phyloP scores from a whole-genome alignment of 169 alveolate species.

The Cryptosporidium muris region DNA sequence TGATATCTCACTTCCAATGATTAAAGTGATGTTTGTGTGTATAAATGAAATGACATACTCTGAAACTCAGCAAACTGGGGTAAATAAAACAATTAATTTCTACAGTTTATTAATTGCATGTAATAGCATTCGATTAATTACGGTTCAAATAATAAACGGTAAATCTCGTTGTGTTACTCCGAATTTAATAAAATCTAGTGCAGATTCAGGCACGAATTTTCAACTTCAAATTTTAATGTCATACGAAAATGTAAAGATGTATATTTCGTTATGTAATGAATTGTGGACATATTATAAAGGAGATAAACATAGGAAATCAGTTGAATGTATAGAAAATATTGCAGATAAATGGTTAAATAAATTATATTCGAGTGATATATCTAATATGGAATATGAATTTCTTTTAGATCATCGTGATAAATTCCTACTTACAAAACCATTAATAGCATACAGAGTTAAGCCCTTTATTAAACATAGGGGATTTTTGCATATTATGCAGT shows the following conservation, averaged over 20 bases:
- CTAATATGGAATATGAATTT: constrained; percentile 67
- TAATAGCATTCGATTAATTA: constrained; percentile 13
- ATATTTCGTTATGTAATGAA: constrained; percentile 7
- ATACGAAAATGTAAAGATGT: constrained; percentile 4
- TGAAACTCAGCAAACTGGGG: neutral
- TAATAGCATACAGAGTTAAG: constrained; percentile 75
- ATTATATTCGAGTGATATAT: constrained; percentile 28
- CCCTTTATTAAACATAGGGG: constrained; percentile 83
- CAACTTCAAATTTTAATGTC: constrained; percentile 18
- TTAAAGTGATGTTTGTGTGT: constrained; percentile 18
- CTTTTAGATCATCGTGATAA: constrained; percentile 46
- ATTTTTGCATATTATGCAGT: constrained; percentile 78
- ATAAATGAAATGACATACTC: too few relatives aligned
- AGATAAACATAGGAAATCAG: neutral
- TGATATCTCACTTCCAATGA: constrained; percentile 65
- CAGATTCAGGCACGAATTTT: constrained; percentile 2
- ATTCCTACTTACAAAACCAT: constrained; percentile 37
- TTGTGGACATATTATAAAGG: constrained; percentile 18
- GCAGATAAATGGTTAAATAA: constrained; percentile 23
- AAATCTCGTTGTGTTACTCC: constrained; percentile 57
- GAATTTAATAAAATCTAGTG: constrained; percentile 5
- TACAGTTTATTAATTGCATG: neutral
- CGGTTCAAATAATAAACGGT: constrained; percentile 46
- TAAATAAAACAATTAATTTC: neutral
- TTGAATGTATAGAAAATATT: neutral